Base-by-base conservation (phyloP, 352 stramenopile species). In the Phytophthora citrophthora region DNA sequence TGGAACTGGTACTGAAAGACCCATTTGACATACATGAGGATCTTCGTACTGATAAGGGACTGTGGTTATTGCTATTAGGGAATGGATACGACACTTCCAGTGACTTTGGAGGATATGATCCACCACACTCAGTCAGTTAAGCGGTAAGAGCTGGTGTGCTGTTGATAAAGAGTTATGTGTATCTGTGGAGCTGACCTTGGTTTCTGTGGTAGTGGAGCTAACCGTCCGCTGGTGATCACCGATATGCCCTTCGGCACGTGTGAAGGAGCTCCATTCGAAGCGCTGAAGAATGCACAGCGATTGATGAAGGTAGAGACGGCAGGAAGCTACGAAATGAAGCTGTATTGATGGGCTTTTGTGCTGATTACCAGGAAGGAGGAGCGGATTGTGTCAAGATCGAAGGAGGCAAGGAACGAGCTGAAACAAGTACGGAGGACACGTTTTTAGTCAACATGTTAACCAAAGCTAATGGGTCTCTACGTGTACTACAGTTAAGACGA, bases 231-330 rank as follows among this genome's bases (percentile, higher is more conserved):
- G 48, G 82, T 99, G 20, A 81, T 99, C 3, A 96, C 93, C 7
- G 98, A 99, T 72, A 99, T 99, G 93, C 98, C 98, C 5, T 99
- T 99, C 77, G 98, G 97, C 23, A 95, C 95, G 16, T 99, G 98
- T 63, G 97, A 99, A 74, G 78, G 90, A 48, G 73, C 85, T 5
- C 87, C 88, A 29, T 91, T 88, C 75, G 82, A 99, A 69, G 95
- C 95, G 15, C 76, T 99, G 12, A 81, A 88, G 61, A 99, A 99
- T 65, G 97, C 97, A 4, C 97, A 99, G 58, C 84, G 96, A 46
- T 81, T 99, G 38, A 82, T 97, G 34, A 94, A 97, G 77, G 86
- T 70, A 48, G 29, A 34, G 8, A 13, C 29, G 12, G 9, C 29
- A 34, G 29, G 5, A 41, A 41, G 9, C 10, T 18, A 18, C 20